phyloP scores from a whole-genome alignment of 495 filamentous ascomycete species.

The Penicillium chermesinum region DNA sequence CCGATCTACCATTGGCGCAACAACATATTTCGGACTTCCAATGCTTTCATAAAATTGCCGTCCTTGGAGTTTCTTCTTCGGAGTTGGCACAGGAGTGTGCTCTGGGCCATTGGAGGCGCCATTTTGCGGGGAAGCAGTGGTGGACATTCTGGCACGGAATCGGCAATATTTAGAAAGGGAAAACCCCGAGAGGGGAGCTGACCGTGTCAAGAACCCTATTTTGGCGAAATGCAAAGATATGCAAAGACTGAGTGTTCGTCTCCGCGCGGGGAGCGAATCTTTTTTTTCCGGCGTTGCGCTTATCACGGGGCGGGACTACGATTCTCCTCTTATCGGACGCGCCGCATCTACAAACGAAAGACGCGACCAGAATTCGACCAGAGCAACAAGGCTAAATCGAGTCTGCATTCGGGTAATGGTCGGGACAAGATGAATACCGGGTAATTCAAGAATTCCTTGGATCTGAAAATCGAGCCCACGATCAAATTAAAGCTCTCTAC shows the following conservation, averaged over 20 bases:
- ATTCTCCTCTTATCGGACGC: slow-evolving; percentile 15
- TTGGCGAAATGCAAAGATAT: slow-evolving; percentile 14
- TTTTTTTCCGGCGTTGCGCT: slow-evolving; percentile 17
- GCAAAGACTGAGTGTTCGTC: too few relatives aligned
- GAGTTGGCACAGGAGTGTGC: background rate
- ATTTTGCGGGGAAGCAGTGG: slow-evolving; percentile 18
- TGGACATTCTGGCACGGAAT: slow-evolving; percentile 25
- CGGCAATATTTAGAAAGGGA: slow-evolving; percentile 5
- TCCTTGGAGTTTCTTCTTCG: slow-evolving; percentile 62
- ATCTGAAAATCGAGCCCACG: background rate
- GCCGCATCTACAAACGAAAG: background rate
- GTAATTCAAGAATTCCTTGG: background rate
- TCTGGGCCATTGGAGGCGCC: slow-evolving; percentile 15
- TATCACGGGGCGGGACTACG: slow-evolving; percentile 3
- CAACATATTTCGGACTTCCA: slow-evolving; percentile 80
- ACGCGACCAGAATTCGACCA: background rate
- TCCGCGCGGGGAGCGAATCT: slow-evolving; percentile 2
- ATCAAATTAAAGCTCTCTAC: background rate
- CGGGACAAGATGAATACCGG: background rate
- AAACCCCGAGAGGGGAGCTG: slow-evolving; percentile 30
- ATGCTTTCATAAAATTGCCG: slow-evolving; percentile 90
- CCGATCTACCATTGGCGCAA: slow-evolving; percentile 98
- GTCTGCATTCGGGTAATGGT: too few relatives aligned
- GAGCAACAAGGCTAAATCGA: background rate
- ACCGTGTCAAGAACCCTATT: slow-evolving; percentile 30